Conservation (phyloP, 305 asterid genomes). For the Plantago lanceolata region DNA sequence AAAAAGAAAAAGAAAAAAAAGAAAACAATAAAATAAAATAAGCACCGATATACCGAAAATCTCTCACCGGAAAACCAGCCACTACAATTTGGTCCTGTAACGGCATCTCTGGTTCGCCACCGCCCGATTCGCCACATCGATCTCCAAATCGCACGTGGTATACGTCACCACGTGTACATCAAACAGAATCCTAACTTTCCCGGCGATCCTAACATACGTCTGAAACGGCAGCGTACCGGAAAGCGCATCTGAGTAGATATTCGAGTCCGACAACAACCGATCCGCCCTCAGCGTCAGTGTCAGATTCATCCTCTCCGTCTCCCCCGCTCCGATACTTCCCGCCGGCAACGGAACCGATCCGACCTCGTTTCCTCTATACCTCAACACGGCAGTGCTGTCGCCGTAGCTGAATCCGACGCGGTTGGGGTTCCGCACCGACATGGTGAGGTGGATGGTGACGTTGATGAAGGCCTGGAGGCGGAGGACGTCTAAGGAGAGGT, state of each 20-base stretch:
- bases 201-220: slow-evolving; percentile 53
- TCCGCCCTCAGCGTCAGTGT: slow-evolving; percentile 69
- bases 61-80: not conserved
- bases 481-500: slow-evolving; percentile 36
- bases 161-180: slow-evolving; percentile 45
- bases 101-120: slow-evolving; percentile 52
- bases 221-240: slow-evolving; percentile 55
- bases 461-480: slow-evolving; percentile 41
- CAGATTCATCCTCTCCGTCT: slow-evolving; percentile 45
- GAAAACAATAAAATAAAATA: too few species aligned
- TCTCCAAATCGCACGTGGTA: slow-evolving; percentile 54
- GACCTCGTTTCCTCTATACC: slow-evolving; percentile 55
- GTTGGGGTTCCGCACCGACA: slow-evolving; percentile 65
- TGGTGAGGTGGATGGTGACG: slow-evolving; percentile 40
- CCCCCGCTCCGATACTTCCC: slow-evolving; percentile 45
- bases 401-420: slow-evolving; percentile 61
- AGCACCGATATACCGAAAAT: too few species aligned
- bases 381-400: slow-evolving; percentile 45
- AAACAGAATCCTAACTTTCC: slow-evolving; percentile 56
- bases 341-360: slow-evolving; percentile 70
- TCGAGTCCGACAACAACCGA: slow-evolving; percentile 51
- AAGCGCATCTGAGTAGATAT: slow-evolving; percentile 40
- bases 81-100: slow-evolving; percentile 50
- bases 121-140: slow-evolving; percentile 35
- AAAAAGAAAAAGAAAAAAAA: too few species aligned